phyloP scores from a whole-genome alignment of 306 rosid genomes.

The Quercus dentata region DNA sequence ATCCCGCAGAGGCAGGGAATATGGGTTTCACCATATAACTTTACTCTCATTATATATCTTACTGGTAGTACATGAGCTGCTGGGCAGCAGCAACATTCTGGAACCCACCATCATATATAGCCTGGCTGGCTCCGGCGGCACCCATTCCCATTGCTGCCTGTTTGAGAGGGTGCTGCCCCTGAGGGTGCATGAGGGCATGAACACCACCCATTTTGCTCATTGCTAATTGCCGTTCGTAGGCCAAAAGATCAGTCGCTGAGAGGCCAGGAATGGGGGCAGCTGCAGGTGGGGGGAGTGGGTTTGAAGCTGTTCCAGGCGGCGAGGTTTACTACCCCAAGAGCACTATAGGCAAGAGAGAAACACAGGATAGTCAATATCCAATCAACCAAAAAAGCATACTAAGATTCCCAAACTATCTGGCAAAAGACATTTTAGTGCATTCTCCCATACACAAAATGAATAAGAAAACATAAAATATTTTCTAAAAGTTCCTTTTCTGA shows the following conservation, averaged over 20 bases:
- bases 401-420: not conserved
- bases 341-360: conserved; percentile 43
- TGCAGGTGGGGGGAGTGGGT: conserved; percentile 94
- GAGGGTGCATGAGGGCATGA: conserved; percentile 86
- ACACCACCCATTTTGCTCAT: conserved; percentile 94
- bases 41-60: conserved; percentile 15
- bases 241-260: conserved; percentile 62
- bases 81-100: conserved; percentile 93
- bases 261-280: conserved; percentile 68
- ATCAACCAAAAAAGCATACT: not conserved
- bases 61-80: conserved; percentile 98
- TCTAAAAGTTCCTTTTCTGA: not conserved
- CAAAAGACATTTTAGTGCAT: not conserved
- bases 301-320: conserved; percentile 85
- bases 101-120: conserved; percentile 92
- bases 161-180: conserved; percentile 75
- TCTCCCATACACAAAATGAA: not conserved
- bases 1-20: conserved; percentile 38
- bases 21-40: conserved; percentile 29
- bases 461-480: not conserved
- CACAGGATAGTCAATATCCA: not conserved
- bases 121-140: conserved; percentile 84
- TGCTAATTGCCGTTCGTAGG: conserved; percentile 81
- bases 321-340: conserved; percentile 99
- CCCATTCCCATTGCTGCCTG: conserved; percentile 78